Evolutionary conservation across 2,329 filamentous ascomycete species (phyloP).

Genomic region (Fusarium anthophilum): DNA sequence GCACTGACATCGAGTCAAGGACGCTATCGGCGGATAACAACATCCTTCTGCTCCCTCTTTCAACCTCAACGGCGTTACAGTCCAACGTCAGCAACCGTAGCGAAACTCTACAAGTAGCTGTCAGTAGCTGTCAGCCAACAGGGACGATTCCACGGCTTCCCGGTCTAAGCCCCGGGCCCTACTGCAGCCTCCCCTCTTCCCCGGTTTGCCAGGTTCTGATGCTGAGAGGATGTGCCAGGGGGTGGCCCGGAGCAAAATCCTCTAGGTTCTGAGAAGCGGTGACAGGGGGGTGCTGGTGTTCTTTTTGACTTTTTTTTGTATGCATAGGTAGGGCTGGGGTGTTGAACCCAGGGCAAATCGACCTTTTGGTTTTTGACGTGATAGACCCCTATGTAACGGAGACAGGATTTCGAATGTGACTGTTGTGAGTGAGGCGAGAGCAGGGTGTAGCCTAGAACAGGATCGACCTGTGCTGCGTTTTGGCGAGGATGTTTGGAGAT

Average conservation of each 20-base stretch:
- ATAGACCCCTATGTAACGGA: not conserved
- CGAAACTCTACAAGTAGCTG: not conserved
- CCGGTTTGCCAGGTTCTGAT: slow-evolving; percentile 1
- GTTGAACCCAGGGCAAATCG: not conserved
- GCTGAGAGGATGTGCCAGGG: not conserved
- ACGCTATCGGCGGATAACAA: not conserved
- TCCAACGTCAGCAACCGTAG: slow-evolving; percentile 31
- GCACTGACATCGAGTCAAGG: not conserved
- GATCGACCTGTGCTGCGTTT: slow-evolving; percentile 20
- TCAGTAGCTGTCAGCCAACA: slow-evolving; percentile 19
- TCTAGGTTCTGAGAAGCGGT: slow-evolving; percentile 19
- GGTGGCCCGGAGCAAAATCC: slow-evolving; percentile 9
- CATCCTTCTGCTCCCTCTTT: not conserved
- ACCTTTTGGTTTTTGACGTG: slow-evolving; percentile 10
- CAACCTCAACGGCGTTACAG: slow-evolving; percentile 6
- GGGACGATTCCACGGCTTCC: slow-evolving; percentile 31
- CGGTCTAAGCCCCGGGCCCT: slow-evolving; percentile 29
- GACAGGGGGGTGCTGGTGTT: slow-evolving; percentile 6
- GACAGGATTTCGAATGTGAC: not conserved
- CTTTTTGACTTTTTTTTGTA: not conserved
- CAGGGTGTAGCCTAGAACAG: slow-evolving; percentile 23
- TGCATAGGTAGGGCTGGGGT: slow-evolving; percentile 10
- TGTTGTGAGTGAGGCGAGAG: slow-evolving; percentile 19
- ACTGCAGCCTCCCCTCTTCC: slow-evolving; percentile 32
- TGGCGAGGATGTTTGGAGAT: slow-evolving; percentile 8